These are phyloP conservation scores for Lipomyces yamadae DNA, from an alignment of 805 yeast species.

Conservation along the genomic window DNA sequence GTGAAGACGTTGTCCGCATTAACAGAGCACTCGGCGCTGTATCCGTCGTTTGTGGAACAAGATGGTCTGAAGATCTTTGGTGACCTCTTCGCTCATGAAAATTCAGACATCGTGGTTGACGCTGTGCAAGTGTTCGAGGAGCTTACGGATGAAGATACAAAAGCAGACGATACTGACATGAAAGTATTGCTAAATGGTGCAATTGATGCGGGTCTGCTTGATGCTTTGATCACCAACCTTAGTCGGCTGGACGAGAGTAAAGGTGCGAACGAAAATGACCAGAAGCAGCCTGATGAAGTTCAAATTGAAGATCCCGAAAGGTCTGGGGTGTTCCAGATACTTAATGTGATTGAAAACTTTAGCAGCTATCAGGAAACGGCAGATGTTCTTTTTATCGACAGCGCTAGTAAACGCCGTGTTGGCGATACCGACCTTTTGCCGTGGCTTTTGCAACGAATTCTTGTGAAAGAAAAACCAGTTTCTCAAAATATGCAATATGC, in stretches of 20 bases:
- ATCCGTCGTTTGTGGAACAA: slow-evolving; percentile 29
- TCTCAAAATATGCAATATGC: slow-evolving; percentile 38
- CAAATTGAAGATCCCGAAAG: slow-evolving; percentile 29
- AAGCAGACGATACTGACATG: slow-evolving; percentile 24
- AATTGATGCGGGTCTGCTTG: slow-evolving; percentile 24
- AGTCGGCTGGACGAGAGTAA: slow-evolving; percentile 29
- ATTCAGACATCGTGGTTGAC: slow-evolving; percentile 36
- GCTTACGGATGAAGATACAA: slow-evolving; percentile 35
- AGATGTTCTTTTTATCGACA: slow-evolving; percentile 22
- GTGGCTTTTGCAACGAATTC: slow-evolving; percentile 36
- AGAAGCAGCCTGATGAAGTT: slow-evolving; percentile 10
- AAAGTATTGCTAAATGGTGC: slow-evolving; percentile 20
- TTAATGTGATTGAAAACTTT: slow-evolving; percentile 36
- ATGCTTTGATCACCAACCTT: slow-evolving; percentile 23
- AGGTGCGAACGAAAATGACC: slow-evolving; percentile 16
- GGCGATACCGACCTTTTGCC: slow-evolving; percentile 32
- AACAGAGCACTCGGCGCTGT: slow-evolving; percentile 32
- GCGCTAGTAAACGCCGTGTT: background rate
- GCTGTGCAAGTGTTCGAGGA: slow-evolving; percentile 36
- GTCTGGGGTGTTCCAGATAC: slow-evolving; percentile 33
- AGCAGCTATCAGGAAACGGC: slow-evolving; percentile 18
- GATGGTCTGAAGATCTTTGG: slow-evolving; percentile 22
- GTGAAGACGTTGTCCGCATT: slow-evolving; percentile 30
- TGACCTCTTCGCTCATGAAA: slow-evolving; percentile 34
- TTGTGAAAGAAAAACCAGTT: slow-evolving; percentile 30